These are phyloP conservation scores for Annona cherimola DNA, from an alignment of 164 flowering plant species.

Conservation along the genomic window DNA sequence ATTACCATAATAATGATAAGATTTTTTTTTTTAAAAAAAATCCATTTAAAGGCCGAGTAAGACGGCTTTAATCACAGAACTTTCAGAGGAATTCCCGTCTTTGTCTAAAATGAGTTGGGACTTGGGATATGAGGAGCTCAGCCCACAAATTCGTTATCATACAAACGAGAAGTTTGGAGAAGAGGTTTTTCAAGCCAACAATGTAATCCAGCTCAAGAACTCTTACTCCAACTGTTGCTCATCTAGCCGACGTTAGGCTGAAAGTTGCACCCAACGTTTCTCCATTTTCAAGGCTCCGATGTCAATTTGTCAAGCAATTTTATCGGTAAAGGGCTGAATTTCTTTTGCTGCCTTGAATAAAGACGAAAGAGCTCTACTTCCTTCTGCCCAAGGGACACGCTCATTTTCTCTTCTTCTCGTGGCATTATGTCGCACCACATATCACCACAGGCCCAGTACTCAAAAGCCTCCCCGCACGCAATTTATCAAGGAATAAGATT, in stretches of 20 bases:
- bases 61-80: constrained; percentile 17
- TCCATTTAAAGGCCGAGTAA: constrained; percentile 1
- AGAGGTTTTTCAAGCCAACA: constrained; percentile 69
- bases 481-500: constrained; percentile 88
- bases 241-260: constrained; percentile 61
- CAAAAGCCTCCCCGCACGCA: constrained; percentile 73
- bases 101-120: constrained; percentile 34
- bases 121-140: constrained; percentile 5
- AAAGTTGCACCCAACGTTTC: constrained; percentile 67
- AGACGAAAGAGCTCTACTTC: background rate
- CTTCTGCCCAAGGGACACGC: background rate
- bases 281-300: constrained; percentile 55
- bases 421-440: constrained; percentile 47
- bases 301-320: constrained; percentile 78
- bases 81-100: constrained; percentile 33
- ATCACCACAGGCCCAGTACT: constrained; percentile 84
- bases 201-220: constrained; percentile 61
- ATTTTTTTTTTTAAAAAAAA: constrained; percentile 5
- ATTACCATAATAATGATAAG: constrained; percentile 38
- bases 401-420: background rate
- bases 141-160: constrained; percentile 17
- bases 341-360: background rate
- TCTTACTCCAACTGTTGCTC: constrained; percentile 74
- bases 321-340: constrained; percentile 44
- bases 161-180: constrained; percentile 24